Evolutionary conservation across 768 basidiomycete species (phyloP), one percentile per base, ranked within the genome.

Genomic region (Crucibulum laeve): DNA sequence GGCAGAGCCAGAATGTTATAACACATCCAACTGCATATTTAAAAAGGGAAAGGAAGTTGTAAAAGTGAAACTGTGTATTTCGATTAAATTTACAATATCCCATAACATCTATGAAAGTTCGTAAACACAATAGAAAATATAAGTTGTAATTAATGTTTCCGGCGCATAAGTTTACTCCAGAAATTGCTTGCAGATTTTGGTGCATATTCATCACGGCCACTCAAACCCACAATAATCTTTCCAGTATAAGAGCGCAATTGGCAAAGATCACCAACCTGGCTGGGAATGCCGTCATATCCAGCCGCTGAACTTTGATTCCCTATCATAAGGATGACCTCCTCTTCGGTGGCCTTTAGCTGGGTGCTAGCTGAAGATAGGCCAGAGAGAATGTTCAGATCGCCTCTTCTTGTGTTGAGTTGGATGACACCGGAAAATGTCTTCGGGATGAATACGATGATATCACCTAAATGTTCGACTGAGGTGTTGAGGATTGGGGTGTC

Each of bases 221-320:
- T 63, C 38, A 77, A 45, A 21, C 75, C 74, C 5, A 78, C 55
- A n/a, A 68, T 50, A 25, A 77, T 48, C 37, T 60, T 64, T 10
- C 74, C 74, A 30, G 48, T 55, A 15, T 59, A 58, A 14, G 70
- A 58, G 21, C 40, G 54, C 21, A 74, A 48, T 37, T 68, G 61
- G 51, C 73, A 72, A 38, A 67, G 69, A 40, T 74, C 66, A 25
- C 63, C 51, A 51, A 45, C 38, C 47, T 40, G 43, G 46, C 53
- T 42, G 36, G 38, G 35, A 14, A n/a, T 47, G 43, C 38, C 48
- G 26, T 36, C 38, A n/a, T n/a, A n/a, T n/a, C n/a, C n/a, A n/a
- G n/a, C n/a, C n/a, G n/a, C n/a, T n/a, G n/a, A n/a, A n/a, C 30
- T 47, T 32, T 59, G 57, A 22, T 56, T 52, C 8, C 64, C 71